Conservation (phyloP, 257 asterid species). For the Misopates orontium region DNA sequence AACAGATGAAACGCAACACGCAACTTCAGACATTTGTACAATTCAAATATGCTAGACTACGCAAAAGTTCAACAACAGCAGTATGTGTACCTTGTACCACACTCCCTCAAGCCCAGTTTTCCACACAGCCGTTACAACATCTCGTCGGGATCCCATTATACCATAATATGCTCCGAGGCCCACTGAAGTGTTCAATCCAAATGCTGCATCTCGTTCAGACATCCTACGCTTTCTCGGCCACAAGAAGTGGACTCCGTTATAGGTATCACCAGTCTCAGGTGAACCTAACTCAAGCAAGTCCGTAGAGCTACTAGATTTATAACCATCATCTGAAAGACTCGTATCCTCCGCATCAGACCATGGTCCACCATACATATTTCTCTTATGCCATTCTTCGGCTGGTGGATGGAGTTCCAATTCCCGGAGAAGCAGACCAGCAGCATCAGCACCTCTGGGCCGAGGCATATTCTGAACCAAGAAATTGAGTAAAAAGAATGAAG, state of each 20-base stretch:
- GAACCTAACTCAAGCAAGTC: slow-evolving; percentile 53
- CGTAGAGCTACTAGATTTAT: slow-evolving; percentile 48
- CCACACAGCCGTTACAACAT: slow-evolving; percentile 97
- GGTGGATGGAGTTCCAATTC: slow-evolving; percentile 99
- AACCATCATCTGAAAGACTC: slow-evolving; percentile 48
- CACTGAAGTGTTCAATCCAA: slow-evolving; percentile 89
- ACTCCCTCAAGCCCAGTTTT: slow-evolving; percentile 97
- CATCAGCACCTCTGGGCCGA: slow-evolving; percentile 99
- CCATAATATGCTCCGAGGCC: slow-evolving; percentile 99
- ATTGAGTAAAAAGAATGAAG: slow-evolving; percentile 8
- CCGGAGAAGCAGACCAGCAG: slow-evolving; percentile 96
- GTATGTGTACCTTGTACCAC: slow-evolving; percentile 81
- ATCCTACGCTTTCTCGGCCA: slow-evolving; percentile 99
- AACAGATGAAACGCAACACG: not conserved
- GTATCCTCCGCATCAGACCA: slow-evolving; percentile 84
- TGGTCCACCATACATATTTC: slow-evolving; percentile 97
- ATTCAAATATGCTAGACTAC: slow-evolving; percentile 5
- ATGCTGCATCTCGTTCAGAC: slow-evolving; percentile 99
- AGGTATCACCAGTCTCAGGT: slow-evolving; percentile 51
- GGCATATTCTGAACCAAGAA: slow-evolving; percentile 81
- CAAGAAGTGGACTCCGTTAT: slow-evolving; percentile 72
- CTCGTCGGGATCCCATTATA: slow-evolving; percentile 98
- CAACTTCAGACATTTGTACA: not conserved
- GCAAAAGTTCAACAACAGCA: not conserved
- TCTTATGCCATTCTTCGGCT: slow-evolving; percentile 99